A percentile compares a stretch with the other conserved stretches of the same genome.
These are phyloP conservation scores for Fusarium aywerte DNA, from an alignment of 2,329 filamentous ascomycete genomes.

Conservation along the genomic window DNA sequence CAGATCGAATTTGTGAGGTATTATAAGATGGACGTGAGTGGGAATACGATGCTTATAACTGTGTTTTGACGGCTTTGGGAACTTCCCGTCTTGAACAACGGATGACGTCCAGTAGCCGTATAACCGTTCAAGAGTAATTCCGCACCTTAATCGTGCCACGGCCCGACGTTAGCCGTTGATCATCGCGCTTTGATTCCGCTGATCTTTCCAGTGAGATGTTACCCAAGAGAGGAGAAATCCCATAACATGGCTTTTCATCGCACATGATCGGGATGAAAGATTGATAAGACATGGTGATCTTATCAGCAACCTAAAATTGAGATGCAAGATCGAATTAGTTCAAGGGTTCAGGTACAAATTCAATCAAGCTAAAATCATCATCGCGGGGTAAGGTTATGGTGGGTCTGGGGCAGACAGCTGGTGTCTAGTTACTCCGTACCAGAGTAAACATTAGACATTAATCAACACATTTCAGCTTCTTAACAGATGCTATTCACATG, in stretches of 20 bases:
- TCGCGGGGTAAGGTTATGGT: constrained; percentile 22
- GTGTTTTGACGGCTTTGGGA: constrained; percentile 22
- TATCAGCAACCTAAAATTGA: background rate
- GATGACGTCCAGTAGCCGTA: constrained; percentile 40
- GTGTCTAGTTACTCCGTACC: background rate
- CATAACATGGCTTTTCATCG: constrained; percentile 8
- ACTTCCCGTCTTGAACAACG: constrained; percentile 22
- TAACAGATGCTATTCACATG: background rate
- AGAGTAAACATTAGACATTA: background rate
- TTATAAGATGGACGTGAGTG: background rate
- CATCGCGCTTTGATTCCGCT: constrained; percentile 41
- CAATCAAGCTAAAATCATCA: constrained; percentile 12
- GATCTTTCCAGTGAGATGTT: constrained; percentile 5
- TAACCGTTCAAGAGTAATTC: constrained; percentile 42
- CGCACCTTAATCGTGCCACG: constrained; percentile 39
- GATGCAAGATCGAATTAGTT: background rate
- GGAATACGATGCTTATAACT: constrained; percentile 41
- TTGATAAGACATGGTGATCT: background rate
- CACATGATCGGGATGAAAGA: constrained; percentile 15
- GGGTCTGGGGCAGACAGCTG: background rate
- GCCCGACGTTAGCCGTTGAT: constrained; percentile 47
- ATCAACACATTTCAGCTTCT: background rate
- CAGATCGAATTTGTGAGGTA: background rate
- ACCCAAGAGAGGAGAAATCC: background rate
- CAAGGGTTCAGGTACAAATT: constrained; percentile 1